Percentiles rank a stretch among this genome's conserved stretches.
These are phyloP conservation scores for Saccharomycopsis capsularis DNA, from an alignment of 805 yeast species.

Conservation along the genomic window DNA sequence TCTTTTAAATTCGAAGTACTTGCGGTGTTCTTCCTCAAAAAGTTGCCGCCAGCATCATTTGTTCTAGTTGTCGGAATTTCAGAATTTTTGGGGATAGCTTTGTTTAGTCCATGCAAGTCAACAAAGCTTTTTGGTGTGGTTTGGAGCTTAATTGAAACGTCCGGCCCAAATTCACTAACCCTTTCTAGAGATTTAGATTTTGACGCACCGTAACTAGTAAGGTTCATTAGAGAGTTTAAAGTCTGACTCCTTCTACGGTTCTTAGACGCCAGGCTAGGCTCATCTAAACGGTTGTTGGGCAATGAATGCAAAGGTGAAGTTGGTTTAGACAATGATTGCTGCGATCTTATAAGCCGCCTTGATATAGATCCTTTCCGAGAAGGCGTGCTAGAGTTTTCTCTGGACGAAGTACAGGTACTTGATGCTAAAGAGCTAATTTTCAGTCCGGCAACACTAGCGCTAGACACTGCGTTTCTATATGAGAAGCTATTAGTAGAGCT, in stretches of 20 bases:
- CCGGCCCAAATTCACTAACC: background rate
- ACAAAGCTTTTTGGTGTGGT: background rate
- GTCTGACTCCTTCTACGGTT: conserved; percentile 18
- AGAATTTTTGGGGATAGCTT: background rate
- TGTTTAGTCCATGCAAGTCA: background rate
- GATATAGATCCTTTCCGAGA: background rate
- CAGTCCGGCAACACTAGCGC: too few relatives aligned
- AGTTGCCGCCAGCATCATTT: background rate
- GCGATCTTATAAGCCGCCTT: conserved; percentile 4
- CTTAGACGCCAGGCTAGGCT: too few relatives aligned
- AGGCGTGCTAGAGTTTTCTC: background rate
- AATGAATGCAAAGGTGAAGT: conserved; percentile 6
- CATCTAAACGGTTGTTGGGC: background rate
- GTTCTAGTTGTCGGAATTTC: background rate
- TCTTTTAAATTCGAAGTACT: background rate
- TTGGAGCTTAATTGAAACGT: background rate
- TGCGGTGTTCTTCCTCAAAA: background rate
- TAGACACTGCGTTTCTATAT: too few relatives aligned
- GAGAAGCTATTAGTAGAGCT: too few relatives aligned
- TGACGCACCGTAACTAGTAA: background rate
- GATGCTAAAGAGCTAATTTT: too few relatives aligned
- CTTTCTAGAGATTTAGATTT: background rate
- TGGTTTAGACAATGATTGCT: conserved; percentile 11
- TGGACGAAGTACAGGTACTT: too few relatives aligned
- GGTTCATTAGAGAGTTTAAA: conserved; percentile 10